Percentiles rank a stretch among this genome's conserved stretches.
Conservation (phyloP, 805 yeast species). For the Grigorovia humatica region DNA sequence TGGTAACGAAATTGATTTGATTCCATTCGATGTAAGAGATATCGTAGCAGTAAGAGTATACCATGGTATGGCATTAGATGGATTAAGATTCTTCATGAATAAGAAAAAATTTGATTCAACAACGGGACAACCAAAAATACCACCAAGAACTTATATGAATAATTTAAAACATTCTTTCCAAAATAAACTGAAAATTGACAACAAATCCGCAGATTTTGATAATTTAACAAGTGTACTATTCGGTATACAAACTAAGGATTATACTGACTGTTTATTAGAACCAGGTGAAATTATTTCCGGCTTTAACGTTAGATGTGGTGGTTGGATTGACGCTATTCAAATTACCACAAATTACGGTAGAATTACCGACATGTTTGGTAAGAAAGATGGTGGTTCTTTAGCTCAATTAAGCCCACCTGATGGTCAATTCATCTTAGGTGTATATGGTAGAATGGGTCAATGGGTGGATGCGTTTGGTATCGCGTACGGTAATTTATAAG, state of each 20-base stretch:
- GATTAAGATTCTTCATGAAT: constrained; percentile 46
- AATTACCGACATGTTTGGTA: constrained; percentile 53
- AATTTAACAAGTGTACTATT: constrained; percentile 23
- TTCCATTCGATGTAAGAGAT: constrained; percentile 18
- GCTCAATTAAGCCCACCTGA: constrained; percentile 54
- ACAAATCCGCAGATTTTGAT: constrained; percentile 10
- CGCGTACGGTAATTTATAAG: constrained; percentile 34
- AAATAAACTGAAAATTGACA: not conserved
- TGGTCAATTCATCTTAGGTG: constrained; percentile 52
- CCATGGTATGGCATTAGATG: constrained; percentile 75
- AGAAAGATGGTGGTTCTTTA: constrained; percentile 53
- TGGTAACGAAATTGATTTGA: constrained; percentile 24
- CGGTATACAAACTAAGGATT: constrained; percentile 46
- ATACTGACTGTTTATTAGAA: constrained; percentile 45
- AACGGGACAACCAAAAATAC: constrained; percentile 33
- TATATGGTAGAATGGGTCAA: constrained; percentile 54
- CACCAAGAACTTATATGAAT: constrained; percentile 36
- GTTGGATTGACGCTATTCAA: constrained; percentile 85
- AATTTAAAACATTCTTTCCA: constrained; percentile 20
- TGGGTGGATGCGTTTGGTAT: constrained; percentile 76
- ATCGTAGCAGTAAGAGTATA: constrained; percentile 52
- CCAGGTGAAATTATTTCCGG: constrained; percentile 52
- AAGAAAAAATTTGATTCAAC: constrained; percentile 5
- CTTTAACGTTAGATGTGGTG: constrained; percentile 61
- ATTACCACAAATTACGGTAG: constrained; percentile 51